Base-by-base conservation (phyloP, 2,329 filamentous ascomycete species). In the Grosmannia penicillata region DNA sequence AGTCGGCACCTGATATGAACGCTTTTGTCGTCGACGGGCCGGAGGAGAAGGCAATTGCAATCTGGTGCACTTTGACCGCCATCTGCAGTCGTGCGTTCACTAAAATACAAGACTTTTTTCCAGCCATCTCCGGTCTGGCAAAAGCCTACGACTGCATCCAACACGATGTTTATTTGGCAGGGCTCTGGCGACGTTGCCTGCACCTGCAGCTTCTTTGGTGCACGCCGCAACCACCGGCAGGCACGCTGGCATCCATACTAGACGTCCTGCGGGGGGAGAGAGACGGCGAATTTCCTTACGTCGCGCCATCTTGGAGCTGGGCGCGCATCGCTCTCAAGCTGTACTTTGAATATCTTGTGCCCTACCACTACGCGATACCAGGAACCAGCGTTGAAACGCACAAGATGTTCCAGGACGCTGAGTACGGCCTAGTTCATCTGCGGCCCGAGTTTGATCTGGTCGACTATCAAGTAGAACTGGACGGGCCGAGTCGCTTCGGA, bases 271-370 rank as follows among this genome's bases (percentile, higher is more conserved):
- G 19, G 5, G 19, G 21, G 15, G 15, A 23, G 11, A 18, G 18
- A 18, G 35, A 4, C 26, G 21, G n/a, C n/a, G n/a, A n/a, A n/a
- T n/a, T n/a, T n/a, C n/a, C 19, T 6, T 37, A 31, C 27, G n/a
- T 37, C 13, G 27, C 17, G 10, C 36, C 36, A 10, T 37, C 36
- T n/a, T 37, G 36, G 36, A 37, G 36, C 27, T 37, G 27, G 27
- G 19, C 18, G n/a, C 15, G 26, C 13, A 21, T 15, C 4, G 6
- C 14, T 17, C 25, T 13, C 17, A n/a, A 10, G 9, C 8, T 21
- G 9, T 21, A 13, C 11, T 29, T 28, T 25, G n/a, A 36, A 14
- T 13, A 15, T 15, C n/a, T 36, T 8, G 34, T 13, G 15, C 24
- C 24, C 8, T 9, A 8, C 8, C 11, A 3, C n/a, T 21, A 14